Base-by-base conservation (phyloP, 169 alveolate species). In the Plasmodium gonderi region DNA sequence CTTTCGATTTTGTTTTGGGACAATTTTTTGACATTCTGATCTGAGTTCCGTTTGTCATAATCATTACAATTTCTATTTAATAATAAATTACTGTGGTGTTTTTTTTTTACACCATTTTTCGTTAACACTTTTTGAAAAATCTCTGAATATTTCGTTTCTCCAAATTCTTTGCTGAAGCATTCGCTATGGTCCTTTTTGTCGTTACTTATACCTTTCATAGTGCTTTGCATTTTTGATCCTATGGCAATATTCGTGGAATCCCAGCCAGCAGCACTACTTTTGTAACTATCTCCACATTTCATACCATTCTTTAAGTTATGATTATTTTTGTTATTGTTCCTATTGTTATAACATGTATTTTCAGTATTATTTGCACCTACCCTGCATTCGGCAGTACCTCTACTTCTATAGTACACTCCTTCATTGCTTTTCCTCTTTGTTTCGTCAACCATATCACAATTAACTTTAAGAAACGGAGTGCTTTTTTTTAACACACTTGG, bases 401-500 rank as follows among this genome's bases (percentile, higher is more conserved):
- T 23, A 17, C 47, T 79, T n/a, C 40, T 65, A 75, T 79, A 49
- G 40, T 79, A 26, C 64, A 42, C 69, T 9, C n/a, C 29, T 4
- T 14, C 83, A 77, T 77, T 38, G 12, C 72, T n/a, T 42, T 26
- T 44, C 65, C 44, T 79, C 31, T 51, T 79, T 23, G 33, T 42
- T 17, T 20, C 40, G 23, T n/a, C 67, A 31, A 14, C 20, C 20
- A 17, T 51, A 65, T 49, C 42, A 23, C 23, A 2, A 51, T 51
- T 65, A 51, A 8, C 14, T 49, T 79, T 79, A 49, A 79, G 17
- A 79, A 9, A 1, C 9, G 33, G 64, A 12, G n/a, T 79, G 23
- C 51, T 40, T 79, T 79, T n/a, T 51, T 79, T 79, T 54, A 79
- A 79, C 33, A 51, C 26, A 79, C 75, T 79, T 79, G 20, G 72